These are phyloP conservation scores for Aspergillus steynii DNA, from an alignment of 495 filamentous ascomycete species.

Conservation along the genomic window DNA sequence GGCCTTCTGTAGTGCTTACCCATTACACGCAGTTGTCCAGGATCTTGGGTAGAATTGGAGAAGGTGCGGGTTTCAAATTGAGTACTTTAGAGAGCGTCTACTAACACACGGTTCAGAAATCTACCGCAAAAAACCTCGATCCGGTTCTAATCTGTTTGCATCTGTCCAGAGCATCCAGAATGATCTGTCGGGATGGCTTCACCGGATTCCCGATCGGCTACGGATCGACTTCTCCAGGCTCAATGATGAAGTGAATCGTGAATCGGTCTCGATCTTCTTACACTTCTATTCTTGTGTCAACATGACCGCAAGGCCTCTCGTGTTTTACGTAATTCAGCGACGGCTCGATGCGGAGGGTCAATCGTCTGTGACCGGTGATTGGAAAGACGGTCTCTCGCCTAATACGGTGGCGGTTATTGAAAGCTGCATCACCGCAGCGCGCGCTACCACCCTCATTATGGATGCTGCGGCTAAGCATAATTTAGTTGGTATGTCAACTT, in stretches of 20 bases:
- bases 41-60: conserved; percentile 45
- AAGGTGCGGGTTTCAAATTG: too few species aligned
- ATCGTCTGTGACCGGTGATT: conserved; percentile 30
- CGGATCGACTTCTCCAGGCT: conserved; percentile 45
- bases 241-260: conserved; percentile 36
- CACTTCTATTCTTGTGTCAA: conserved; percentile 55
- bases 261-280: conserved; percentile 46
- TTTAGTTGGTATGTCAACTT: conserved; percentile 35
- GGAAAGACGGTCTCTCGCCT: conserved; percentile 41
- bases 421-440: conserved; percentile 47
- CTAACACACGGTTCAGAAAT: conserved; percentile 35
- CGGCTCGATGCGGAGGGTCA: conserved; percentile 33
- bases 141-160: conserved; percentile 43
- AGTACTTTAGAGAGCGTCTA: too few species aligned
- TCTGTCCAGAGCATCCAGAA: conserved; percentile 48
- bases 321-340: conserved; percentile 51
- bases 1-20: conserved; percentile 46
- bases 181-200: conserved; percentile 43
- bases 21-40: conserved; percentile 49
- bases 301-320: conserved; percentile 50
- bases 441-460: conserved; percentile 49
- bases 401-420: conserved; percentile 49
- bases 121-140: conserved; percentile 45
- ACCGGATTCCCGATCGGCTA: conserved; percentile 40
- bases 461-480: conserved; percentile 44